Conservation (phyloP, 2,329 filamentous ascomycete species). For the Dendryphion nanum region DNA sequence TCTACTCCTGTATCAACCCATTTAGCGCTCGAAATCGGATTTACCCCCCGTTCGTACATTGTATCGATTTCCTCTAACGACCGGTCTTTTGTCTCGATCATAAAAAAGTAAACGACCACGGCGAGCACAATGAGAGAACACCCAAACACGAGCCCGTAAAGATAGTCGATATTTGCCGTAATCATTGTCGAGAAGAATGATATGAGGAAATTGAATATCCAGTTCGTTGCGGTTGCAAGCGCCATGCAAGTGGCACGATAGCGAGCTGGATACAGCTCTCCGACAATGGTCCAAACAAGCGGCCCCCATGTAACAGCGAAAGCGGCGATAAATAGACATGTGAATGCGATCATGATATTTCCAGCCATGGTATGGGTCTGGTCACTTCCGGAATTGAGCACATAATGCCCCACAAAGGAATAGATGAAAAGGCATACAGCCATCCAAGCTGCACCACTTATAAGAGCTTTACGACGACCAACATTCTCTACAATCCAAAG, state of each 20-base stretch:
- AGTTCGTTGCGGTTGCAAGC: slow-evolving; percentile 45
- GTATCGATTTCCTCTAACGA: slow-evolving; percentile 76
- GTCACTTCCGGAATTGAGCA: slow-evolving; percentile 32
- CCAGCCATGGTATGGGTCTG: slow-evolving; percentile 47
- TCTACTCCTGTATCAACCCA: no score
- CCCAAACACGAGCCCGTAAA: slow-evolving; percentile 75
- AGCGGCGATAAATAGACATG: slow-evolving; percentile 65
- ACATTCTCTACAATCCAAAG: slow-evolving; percentile 49
- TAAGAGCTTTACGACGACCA: slow-evolving; percentile 47
- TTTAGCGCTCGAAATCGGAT: slow-evolving; percentile 60
- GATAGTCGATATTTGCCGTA: slow-evolving; percentile 66
- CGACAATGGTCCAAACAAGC: slow-evolving; percentile 68
- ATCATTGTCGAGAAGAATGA: slow-evolving; percentile 80
- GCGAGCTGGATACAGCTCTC: slow-evolving; percentile 65
- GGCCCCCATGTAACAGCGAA: slow-evolving; percentile 71
- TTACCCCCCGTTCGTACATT: slow-evolving; percentile 65
- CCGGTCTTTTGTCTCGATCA: slow-evolving; percentile 71
- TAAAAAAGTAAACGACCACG: slow-evolving; percentile 72
- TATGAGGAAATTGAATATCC: slow-evolving; percentile 47
- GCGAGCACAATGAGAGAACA: slow-evolving; percentile 65
- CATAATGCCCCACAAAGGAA: slow-evolving; percentile 47
- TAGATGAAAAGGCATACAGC: slow-evolving; percentile 59
- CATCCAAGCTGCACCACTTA: slow-evolving; percentile 49
- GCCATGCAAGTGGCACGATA: slow-evolving; percentile 48
- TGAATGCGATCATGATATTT: slow-evolving; percentile 65